A percentile compares a stretch with the other conserved stretches of the same genome.
Conservation (phyloP, 2,329 filamentous ascomycete species). For the Atkinsonella hypoxylon region DNA sequence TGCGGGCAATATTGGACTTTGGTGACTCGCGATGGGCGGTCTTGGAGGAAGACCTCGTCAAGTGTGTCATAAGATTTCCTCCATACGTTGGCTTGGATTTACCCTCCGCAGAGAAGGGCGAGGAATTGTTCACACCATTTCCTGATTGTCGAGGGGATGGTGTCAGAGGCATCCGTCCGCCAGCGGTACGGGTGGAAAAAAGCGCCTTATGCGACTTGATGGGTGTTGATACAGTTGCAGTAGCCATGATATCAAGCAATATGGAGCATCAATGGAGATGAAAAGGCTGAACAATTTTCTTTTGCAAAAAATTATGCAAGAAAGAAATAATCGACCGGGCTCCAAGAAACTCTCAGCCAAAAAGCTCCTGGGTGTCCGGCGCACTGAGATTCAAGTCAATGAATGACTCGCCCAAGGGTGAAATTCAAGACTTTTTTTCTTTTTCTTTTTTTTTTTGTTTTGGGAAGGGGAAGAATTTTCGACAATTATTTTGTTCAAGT, state of each 20-base stretch:
- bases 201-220: conserved; percentile 90
- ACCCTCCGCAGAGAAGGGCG: conserved; percentile 67
- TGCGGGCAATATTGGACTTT: conserved; percentile 87
- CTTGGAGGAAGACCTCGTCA: conserved; percentile 58
- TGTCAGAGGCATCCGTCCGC: conserved; percentile 87
- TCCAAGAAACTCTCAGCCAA: too few relatives aligned
- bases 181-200: conserved; percentile 85
- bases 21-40: conserved; percentile 70
- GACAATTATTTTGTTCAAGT: conserved; percentile 10
- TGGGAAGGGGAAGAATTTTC: neutral
- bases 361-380: too few relatives aligned
- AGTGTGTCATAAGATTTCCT: conserved; percentile 67
- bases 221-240: conserved; percentile 69
- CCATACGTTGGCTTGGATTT: conserved; percentile 65
- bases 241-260: conserved; percentile 57
- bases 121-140: conserved; percentile 47
- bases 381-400: conserved; percentile 26
- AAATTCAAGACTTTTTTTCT: conserved; percentile 17
- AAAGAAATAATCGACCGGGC: too few relatives aligned
- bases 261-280: conserved; percentile 8
- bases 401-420: conserved; percentile 23
- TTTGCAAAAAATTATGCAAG: too few relatives aligned
- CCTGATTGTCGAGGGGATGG: conserved; percentile 70
- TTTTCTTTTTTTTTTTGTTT: neutral
- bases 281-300: conserved; percentile 26